Percentiles rank a stretch among this genome's conserved stretches.
These are phyloP conservation scores for Cladophialophora immunda DNA, from an alignment of 2,329 filamentous ascomycete species.

Conservation along the genomic window DNA sequence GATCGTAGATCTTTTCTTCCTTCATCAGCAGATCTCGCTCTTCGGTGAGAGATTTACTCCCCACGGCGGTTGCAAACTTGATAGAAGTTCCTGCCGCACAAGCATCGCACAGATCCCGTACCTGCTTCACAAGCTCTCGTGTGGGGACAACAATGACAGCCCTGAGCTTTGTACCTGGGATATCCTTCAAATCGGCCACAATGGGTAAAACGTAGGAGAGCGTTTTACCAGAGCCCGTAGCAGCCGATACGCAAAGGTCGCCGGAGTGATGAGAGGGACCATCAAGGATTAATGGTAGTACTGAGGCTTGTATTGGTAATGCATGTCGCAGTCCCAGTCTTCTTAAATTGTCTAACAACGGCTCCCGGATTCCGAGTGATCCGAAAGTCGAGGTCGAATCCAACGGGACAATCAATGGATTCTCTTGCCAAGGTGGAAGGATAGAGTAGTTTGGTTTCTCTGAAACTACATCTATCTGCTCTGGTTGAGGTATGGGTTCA, in stretches of 20 bases:
- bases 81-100: conserved; percentile 76
- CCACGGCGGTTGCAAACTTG: conserved; percentile 82
- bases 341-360: conserved; percentile 69
- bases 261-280: conserved; percentile 69
- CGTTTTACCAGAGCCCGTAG: conserved; percentile 96
- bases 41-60: conserved; percentile 75
- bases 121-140: conserved; percentile 87
- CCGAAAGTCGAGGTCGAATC: conserved; percentile 66
- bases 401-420: conserved; percentile 57
- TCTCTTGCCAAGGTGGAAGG: conserved; percentile 80
- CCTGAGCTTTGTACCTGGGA: conserved; percentile 71
- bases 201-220: conserved; percentile 89
- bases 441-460: conserved; percentile 76
- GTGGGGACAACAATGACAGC: conserved; percentile 90
- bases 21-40: conserved; percentile 71
- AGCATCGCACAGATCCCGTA: conserved; percentile 77
- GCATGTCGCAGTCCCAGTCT: conserved; percentile 75
- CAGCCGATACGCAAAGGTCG: conserved; percentile 88
- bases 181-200: conserved; percentile 75
- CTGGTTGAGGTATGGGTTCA: conserved; percentile 82
- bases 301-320: conserved; percentile 80
- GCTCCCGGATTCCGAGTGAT: conserved; percentile 69
- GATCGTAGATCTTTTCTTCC: conserved; percentile 74
- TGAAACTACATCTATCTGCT: conserved; percentile 58
- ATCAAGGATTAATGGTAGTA: conserved; percentile 81